Base-by-base conservation (phyloP, 768 basidiomycete species). In the Calvatia gigantea region DNA sequence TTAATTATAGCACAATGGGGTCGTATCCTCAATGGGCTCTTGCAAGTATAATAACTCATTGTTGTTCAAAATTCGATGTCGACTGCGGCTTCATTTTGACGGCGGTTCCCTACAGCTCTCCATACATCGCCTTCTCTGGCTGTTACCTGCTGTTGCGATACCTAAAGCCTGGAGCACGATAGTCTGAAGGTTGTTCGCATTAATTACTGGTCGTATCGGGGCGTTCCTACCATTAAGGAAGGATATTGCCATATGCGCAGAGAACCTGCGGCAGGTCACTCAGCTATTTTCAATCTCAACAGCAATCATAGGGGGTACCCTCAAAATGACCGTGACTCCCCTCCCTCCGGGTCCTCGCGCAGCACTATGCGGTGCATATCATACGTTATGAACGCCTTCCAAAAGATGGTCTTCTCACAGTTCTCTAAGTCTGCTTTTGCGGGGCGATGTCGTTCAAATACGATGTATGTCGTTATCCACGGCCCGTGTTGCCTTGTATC, bases 1-100 rank as follows among this genome's bases (percentile, higher is more conserved):
- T 53, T 44, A 53, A 54, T 45, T 45, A 51, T 54, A 45, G 42
- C 43, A 23, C 51, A 44, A 42, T 33, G 43, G 33, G 23, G 28
- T 27, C 29, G 19, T 27, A 25, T 12, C 23, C 14, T 29, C 28
- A 6, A 28, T 17, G 8, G 48, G 39, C 15, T 41, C n/a, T 27
- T 32, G 21, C 25, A 31, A n/a, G 32, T 29, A 31, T 29, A 32
- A 17, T 11, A 21, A 32, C 29, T 8, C 28, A 3, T 14, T 28
- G 29, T 47, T 47, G 45, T 32, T 47, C 45, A n/a, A 47, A 17
- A 15, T 31, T n/a, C 31, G 31, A 31, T 32, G 17, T 17, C 31
- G 33, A 33, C 21, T 45, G 25, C 46, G n/a, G n/a, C 25, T 23
- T n/a, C 46, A 23, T 48, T 32, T 32, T 48, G n/a, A 31, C 33